Evolutionary conservation across 805 yeast species (phyloP).

Genomic region (Saturnispora ahearnii): DNA sequence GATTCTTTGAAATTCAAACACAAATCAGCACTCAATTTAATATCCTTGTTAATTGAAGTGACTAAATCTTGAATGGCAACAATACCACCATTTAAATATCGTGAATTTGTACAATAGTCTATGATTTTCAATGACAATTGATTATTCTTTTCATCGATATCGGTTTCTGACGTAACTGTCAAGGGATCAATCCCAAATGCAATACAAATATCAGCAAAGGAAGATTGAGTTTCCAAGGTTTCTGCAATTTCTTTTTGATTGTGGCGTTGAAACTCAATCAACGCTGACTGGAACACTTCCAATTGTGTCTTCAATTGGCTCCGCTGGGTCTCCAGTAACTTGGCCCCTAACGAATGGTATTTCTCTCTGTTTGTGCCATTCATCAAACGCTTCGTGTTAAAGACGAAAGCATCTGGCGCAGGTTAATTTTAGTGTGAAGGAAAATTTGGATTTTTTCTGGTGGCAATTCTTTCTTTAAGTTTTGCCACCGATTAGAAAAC

Average conservation of each 20-base stretch:
- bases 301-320: conserved; percentile 62
- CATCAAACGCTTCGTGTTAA: not conserved
- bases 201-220: conserved; percentile 68
- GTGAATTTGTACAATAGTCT: conserved; percentile 63
- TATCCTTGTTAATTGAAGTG: conserved; percentile 21
- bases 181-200: conserved; percentile 83
- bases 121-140: conserved; percentile 67
- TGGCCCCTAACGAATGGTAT: conserved; percentile 43
- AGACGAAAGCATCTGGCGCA: conserved; percentile 4
- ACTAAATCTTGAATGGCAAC: conserved; percentile 51
- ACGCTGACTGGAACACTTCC: conserved; percentile 64
- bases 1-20: conserved; percentile 28
- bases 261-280: conserved; percentile 64
- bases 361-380: conserved; percentile 19
- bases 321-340: conserved; percentile 44
- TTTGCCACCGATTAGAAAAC: conserved; percentile 10
- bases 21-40: conserved; percentile 21
- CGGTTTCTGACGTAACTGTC: conserved; percentile 28
- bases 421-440: conserved; percentile 12
- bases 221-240: conserved; percentile 56
- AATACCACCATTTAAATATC: conserved; percentile 75
- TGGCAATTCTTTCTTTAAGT: not conserved
- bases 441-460: conserved; percentile 12
- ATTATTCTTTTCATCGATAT: conserved; percentile 45
- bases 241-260: conserved; percentile 59